Conservation (phyloP, 768 basidiomycete species). For the Nevesoporus exiguus region DNA sequence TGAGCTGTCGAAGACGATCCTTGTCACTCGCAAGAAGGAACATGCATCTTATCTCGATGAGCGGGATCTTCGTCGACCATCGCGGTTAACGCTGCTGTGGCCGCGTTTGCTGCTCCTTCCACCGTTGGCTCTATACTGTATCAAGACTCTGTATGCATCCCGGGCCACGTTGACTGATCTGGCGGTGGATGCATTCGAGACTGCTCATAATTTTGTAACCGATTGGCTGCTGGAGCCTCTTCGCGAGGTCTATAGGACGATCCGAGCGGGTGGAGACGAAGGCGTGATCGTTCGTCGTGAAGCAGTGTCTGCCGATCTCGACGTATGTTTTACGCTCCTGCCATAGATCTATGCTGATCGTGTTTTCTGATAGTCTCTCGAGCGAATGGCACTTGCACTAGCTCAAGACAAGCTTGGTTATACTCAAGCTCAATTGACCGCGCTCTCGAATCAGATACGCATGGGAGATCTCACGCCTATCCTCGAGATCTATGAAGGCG, state of each 20-base stretch:
- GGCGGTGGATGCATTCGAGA: conserved; percentile 59
- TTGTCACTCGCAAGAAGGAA: conserved; percentile 28
- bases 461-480: conserved; percentile 86
- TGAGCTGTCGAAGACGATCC: conserved; percentile 17
- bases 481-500: conserved; percentile 84
- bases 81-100: conserved; percentile 70
- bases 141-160: conserved; percentile 53
- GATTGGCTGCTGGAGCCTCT: conserved; percentile 88
- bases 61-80: conserved; percentile 59
- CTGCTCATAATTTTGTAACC: conserved; percentile 65
- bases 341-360: not conserved
- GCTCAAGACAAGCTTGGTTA: conserved; percentile 79
- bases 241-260: conserved; percentile 76
- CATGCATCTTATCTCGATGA: conserved; percentile 30
- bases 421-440: conserved; percentile 56
- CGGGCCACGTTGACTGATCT: conserved; percentile 55
- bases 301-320: conserved; percentile 80
- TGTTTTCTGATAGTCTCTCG: conserved; percentile 61
- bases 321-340: conserved; percentile 43
- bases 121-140: conserved; percentile 53
- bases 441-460: conserved; percentile 61
- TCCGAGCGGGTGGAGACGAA: conserved; percentile 75
- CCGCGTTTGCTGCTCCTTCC: conserved; percentile 78
- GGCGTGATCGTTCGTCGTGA: conserved; percentile 75
- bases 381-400: conserved; percentile 87